Evolutionary conservation across 345 rosid genomes (phyloP), one percentile per base, ranked within the genome.

Genomic region (Arabidopsis arenosa): DNA sequence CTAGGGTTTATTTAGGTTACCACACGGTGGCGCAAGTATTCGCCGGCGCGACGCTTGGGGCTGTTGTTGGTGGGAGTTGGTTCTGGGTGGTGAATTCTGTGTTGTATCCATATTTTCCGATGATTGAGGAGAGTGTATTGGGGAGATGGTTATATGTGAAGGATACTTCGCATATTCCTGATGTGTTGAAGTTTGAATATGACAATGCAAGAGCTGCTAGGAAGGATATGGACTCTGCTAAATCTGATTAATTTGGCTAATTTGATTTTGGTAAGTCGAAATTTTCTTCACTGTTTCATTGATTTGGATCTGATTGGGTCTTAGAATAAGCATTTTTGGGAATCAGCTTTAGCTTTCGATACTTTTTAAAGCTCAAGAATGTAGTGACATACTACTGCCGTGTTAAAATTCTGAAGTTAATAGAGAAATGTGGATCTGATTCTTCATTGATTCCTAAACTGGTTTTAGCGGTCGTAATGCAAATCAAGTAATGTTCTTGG

Each of bases 1-100:
- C 99, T 2, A 91, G 98, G 85, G 99, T 93, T 7, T 95, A 93
- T 73, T 74, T 95, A 77, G 99, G 98, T 5, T 95, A 95, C 60
- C 99, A 95, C 44, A 84, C 94, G 12, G 86, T 89, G 37, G 86
- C 88, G 23, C 99, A 93, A 85, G 97, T 93, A 4, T 89, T 90
- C 23, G 94, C 97, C 0, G 98, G 99, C 5, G 94, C 96, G 3
- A 1, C 75, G 28, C 51, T 93, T 47, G 99, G 98, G 48, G 68
- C 39, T 18, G 6, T 93, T 15, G 85, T 93, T 6, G 97, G 98
- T 1, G 85, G 63, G 45, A 56, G 69, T 36, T 95, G 97, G 99
- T 95, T 88, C 54, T 88, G 97, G 96, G 71, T 91, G 6, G 96
- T 95, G 70, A 88, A 93, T 78, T 68, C 80, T 14, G 74, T 82